Conservation (phyloP, 495 filamentous ascomycete genomes). For the Podospora bellae-mahoneyi region DNA sequence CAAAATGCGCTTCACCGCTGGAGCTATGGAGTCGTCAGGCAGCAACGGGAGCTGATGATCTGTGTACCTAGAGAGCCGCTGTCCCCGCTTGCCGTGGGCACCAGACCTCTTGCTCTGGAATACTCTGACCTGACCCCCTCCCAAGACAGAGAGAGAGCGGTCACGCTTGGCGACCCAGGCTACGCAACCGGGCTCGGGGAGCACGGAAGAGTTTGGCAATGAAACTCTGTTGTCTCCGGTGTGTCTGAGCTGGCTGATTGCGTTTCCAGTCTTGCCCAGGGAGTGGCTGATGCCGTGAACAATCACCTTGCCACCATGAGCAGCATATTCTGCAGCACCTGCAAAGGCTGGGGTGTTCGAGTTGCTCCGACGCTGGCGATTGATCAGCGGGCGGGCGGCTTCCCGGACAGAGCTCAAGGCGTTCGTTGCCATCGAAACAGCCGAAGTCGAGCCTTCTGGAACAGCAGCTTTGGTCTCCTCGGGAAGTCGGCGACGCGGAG, state of each 20-base stretch:
- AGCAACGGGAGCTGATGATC: slow-evolving; percentile 64
- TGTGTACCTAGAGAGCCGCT: slow-evolving; percentile 51
- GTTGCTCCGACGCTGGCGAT: slow-evolving; percentile 48
- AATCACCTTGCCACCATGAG: slow-evolving; percentile 73
- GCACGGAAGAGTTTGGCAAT: slow-evolving; percentile 53
- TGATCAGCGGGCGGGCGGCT: slow-evolving; percentile 48
- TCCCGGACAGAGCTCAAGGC: slow-evolving; percentile 65
- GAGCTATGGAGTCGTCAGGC: slow-evolving; percentile 47
- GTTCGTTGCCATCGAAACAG: slow-evolving; percentile 54
- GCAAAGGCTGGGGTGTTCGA: slow-evolving; percentile 42
- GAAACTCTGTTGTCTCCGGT: slow-evolving; percentile 80
- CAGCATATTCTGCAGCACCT: slow-evolving; percentile 59
- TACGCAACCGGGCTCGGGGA: slow-evolving; percentile 51
- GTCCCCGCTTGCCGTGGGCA: slow-evolving; percentile 37
- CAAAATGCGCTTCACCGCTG: slow-evolving; percentile 43
- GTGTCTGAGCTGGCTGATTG: slow-evolving; percentile 75
- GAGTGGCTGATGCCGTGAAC: slow-evolving; percentile 81
- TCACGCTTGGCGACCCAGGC: slow-evolving; percentile 54
- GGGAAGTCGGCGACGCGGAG: slow-evolving; percentile 60
- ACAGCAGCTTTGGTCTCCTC: slow-evolving; percentile 40
- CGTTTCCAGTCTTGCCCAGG: slow-evolving; percentile 73
- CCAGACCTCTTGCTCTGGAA: slow-evolving; percentile 58
- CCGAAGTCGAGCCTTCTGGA: slow-evolving; percentile 43
- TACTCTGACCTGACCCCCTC: slow-evolving; percentile 58
- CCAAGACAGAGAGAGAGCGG: slow-evolving; percentile 56